A percentile compares a stretch with the other conserved stretches of the same genome.
Evolutionary conservation across 495 filamentous ascomycete species (phyloP).

Genomic region (Echria macrotheca): DNA sequence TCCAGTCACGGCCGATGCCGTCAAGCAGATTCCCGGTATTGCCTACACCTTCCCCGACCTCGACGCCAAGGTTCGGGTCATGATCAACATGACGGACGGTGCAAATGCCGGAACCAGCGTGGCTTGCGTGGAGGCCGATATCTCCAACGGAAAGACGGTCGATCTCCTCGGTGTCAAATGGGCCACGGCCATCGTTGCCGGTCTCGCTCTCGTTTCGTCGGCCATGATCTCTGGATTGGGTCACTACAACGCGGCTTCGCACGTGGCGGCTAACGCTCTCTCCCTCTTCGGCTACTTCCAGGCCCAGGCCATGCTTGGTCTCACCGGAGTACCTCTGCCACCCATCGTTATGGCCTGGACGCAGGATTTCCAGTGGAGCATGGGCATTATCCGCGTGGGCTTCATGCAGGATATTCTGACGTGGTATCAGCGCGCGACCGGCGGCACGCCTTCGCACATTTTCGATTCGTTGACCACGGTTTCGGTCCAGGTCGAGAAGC

Average conservation of each 20-base stretch:
- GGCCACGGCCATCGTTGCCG: constrained; percentile 80
- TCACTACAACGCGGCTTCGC: constrained; percentile 93
- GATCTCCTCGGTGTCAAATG: constrained; percentile 85
- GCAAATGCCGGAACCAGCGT: constrained; percentile 49
- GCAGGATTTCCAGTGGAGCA: constrained; percentile 97
- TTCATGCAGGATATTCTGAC: constrained; percentile 87
- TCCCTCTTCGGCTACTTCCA: constrained; percentile 96
- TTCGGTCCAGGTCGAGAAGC: constrained; percentile 76
- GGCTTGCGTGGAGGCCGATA: constrained; percentile 80
- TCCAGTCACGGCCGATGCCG: constrained; percentile 47
- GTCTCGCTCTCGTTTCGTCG: constrained; percentile 74
- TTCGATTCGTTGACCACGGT: constrained; percentile 66
- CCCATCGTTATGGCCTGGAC: constrained; percentile 93
- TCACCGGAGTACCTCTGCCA: constrained; percentile 77
- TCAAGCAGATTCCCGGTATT: constrained; percentile 69
- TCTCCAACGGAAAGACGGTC: constrained; percentile 93
- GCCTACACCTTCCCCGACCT: constrained; percentile 89
- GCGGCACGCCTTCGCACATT: constrained; percentile 77
- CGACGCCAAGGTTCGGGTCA: constrained; percentile 78
- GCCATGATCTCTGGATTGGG: constrained; percentile 77
- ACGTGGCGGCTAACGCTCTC: constrained; percentile 87
- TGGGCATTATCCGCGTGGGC: constrained; percentile 86
- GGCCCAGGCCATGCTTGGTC: constrained; percentile 89
- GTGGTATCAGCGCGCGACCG: constrained; percentile 95
- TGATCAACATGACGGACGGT: constrained; percentile 61